Conservation (phyloP, 2,329 filamentous ascomycete genomes). For the Gyromitra esculenta region DNA sequence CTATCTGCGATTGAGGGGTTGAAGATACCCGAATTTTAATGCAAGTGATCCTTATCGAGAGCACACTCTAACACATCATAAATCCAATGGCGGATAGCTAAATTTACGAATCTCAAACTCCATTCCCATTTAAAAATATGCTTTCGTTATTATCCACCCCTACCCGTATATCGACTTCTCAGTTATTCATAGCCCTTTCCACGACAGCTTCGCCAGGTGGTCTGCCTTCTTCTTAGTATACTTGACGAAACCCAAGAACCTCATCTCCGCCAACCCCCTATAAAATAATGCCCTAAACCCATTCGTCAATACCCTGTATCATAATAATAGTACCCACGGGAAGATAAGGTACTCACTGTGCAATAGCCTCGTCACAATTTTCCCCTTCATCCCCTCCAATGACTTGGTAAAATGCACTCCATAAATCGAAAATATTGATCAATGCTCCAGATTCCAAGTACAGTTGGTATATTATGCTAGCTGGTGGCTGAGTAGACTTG, state of each 20-base stretch:
- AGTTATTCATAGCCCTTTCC: slow-evolving; percentile 73
- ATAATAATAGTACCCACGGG: slow-evolving; percentile 53
- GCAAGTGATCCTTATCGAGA: too few species aligned
- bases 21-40: not conserved
- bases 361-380: slow-evolving; percentile 66
- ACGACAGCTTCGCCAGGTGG: slow-evolving; percentile 83
- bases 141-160: not conserved
- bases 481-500: slow-evolving; percentile 72
- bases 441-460: slow-evolving; percentile 80
- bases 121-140: not conserved
- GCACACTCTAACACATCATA: not conserved
- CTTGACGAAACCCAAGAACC: slow-evolving; percentile 86
- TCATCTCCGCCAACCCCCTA: slow-evolving; percentile 82
- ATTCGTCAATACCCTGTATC: slow-evolving; percentile 57
- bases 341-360: slow-evolving; percentile 60
- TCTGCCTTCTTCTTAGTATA: slow-evolving; percentile 89
- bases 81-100: not conserved
- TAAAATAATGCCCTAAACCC: slow-evolving; percentile 76
- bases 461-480: slow-evolving; percentile 78
- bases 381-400: slow-evolving; percentile 65
- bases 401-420: slow-evolving; percentile 77
- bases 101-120: not conserved
- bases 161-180: not conserved
- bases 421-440: slow-evolving; percentile 82
- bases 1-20: not conserved